Evolutionary conservation across 768 basidiomycete genomes (phyloP), one percentile per base, ranked within the genome.

Genomic region (Gyrodon lividus): DNA sequence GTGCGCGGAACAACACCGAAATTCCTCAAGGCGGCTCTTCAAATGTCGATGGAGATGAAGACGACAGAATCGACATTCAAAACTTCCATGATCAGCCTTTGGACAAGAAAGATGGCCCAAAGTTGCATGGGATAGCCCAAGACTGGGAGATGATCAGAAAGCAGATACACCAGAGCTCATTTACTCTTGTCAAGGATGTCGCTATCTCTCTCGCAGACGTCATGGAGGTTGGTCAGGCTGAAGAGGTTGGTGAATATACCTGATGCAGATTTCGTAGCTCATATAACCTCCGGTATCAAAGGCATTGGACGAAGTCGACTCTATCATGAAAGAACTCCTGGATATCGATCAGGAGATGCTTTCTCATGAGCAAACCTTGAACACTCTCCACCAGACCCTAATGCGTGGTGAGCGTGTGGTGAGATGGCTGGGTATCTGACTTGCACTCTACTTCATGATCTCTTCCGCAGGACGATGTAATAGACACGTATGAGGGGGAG

Each of bases 21-120:
- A 19, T 14, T 2, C 51, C 50, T 8, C 42, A 61, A 52, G 71
- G 63, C 6, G 68, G 67, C 17, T 61, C 57, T 0, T 58, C 58
- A 3, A 54, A 49, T 22, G 53, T 63, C 2, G 66, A 61, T 5
- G 76, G 76, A 0, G 77, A 77, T 1, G 69, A 68, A 3, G 76
- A 79, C 42, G 77, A 75, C 31, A 67, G 69, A 17, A 84, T 89
- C 46, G 82, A 88, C 53, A 77, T 84, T 23, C 70, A 75, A 31
- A 77, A 80, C 61, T 84, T 91, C 55, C 69, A 60, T 6, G 79
- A 89, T 65, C 86, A 89, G 53, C 87, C 90, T 16, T 67, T 92
- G 45, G 72, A 76, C 48, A 77, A 68, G 59, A 70, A 71, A 9
- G 81, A 87, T 41, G 70, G 74, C 28, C 53, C 63, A 26, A 84